A percentile compares a stretch with the other conserved stretches of the same genome.
Evolutionary conservation across 2,329 filamentous ascomycete species (phyloP).

Genomic region (Blastomyces parvus): DNA sequence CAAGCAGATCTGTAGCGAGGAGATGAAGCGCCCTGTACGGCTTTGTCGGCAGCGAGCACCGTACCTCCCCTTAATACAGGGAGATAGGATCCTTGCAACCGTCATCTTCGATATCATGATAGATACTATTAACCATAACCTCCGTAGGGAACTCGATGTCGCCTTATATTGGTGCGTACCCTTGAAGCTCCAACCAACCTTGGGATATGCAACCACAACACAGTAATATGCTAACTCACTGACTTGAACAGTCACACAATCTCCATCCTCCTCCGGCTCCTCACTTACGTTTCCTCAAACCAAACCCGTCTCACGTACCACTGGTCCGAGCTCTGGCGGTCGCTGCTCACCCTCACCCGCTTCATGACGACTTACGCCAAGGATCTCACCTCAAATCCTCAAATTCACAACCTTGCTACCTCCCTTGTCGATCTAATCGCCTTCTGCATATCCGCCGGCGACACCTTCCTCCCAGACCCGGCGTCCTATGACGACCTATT

Average conservation of each 20-base stretch:
- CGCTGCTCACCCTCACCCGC: constrained; percentile 73
- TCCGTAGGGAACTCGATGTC: constrained; percentile 74
- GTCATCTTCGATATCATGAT: constrained; percentile 77
- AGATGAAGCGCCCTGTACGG: constrained; percentile 63
- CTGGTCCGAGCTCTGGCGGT: constrained; percentile 92
- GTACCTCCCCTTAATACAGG: constrained; percentile 63
- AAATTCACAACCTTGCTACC: constrained; percentile 65
- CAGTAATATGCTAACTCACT: not conserved
- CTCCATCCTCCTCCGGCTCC: constrained; percentile 69
- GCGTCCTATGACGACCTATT: constrained; percentile 92
- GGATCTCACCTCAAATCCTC: constrained; percentile 60
- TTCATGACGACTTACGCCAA: constrained; percentile 81
- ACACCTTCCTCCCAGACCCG: constrained; percentile 80
- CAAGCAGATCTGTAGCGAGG: constrained; percentile 74
- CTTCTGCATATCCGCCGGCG: constrained; percentile 73
- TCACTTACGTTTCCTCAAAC: constrained; percentile 74
- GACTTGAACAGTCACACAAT: constrained; percentile 50
- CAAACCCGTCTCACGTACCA: constrained; percentile 78
- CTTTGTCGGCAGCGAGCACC: constrained; percentile 85
- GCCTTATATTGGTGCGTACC: constrained; percentile 59
- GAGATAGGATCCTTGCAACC: constrained; percentile 63
- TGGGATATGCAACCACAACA: not conserved
- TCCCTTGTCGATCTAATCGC: constrained; percentile 74
- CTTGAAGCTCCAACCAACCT: not conserved
- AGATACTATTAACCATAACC: constrained; percentile 88